phyloP scores from a whole-genome alignment of 2,329 filamentous ascomycete species.

The Pestalotiopsis sp. region DNA sequence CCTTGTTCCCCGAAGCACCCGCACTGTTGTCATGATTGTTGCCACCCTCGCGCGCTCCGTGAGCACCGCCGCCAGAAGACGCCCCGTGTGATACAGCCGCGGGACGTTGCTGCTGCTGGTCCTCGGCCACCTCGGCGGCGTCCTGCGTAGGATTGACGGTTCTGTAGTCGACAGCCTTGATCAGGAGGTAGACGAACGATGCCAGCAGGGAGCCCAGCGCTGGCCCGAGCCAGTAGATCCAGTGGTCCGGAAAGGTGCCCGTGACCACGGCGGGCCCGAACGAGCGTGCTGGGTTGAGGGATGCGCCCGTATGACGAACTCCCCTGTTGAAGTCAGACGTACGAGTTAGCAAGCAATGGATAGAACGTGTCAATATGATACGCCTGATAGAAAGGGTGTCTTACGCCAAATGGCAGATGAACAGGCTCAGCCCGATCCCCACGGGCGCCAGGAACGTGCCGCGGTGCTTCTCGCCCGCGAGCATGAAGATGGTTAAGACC shows the following conservation, averaged over 20 bases:
- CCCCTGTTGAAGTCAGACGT: conserved; percentile 11
- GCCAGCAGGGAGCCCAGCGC: conserved; percentile 33
- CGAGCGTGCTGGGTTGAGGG: conserved; percentile 28
- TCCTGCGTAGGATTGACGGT: conserved; percentile 29
- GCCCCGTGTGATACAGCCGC: not conserved
- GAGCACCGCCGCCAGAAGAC: not conserved
- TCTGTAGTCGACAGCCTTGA: conserved; percentile 36
- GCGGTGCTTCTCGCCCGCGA: conserved; percentile 62
- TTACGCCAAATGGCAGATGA: conserved; percentile 43
- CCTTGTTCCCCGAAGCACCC: not conserved
- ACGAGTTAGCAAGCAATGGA: not conserved
- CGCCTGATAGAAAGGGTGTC: conserved; percentile 3
- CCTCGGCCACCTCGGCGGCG: not conserved
- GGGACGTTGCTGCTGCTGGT: not conserved
- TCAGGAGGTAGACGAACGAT: conserved; percentile 33
- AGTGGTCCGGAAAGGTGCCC: conserved; percentile 22
- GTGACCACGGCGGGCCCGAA: conserved; percentile 27
- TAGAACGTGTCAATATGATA: too few species aligned
- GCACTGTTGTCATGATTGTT: not conserved
- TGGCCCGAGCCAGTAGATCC: conserved; percentile 35
- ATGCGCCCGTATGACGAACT: conserved; percentile 24
- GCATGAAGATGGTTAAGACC: conserved; percentile 57
- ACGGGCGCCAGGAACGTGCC: conserved; percentile 62
- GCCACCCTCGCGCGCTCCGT: not conserved
- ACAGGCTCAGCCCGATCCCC: conserved; percentile 62